phyloP scores from a whole-genome alignment of 1,139 yeast species.

The Scheffersomyces lignicola region DNA sequence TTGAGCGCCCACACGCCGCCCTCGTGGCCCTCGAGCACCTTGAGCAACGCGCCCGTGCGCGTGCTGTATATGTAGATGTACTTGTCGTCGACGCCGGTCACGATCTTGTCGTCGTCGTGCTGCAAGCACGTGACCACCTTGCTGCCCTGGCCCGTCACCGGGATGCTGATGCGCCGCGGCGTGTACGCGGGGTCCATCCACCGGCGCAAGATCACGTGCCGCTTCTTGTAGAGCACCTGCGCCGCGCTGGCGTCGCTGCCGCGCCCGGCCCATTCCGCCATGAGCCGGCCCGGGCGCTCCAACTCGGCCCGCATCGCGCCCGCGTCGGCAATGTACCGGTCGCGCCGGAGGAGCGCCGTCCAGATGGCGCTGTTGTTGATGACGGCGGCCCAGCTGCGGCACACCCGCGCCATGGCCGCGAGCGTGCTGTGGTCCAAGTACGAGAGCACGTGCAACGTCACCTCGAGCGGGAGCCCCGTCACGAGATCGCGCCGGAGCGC shows the following conservation, averaged over 20 bases:
- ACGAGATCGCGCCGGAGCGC: constrained; percentile 75
- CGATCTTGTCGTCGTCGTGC: constrained; percentile 86
- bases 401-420: constrained; percentile 63
- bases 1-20: constrained; percentile 99
- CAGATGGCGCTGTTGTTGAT: constrained; percentile 63
- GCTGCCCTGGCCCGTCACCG: constrained; percentile 63
- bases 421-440: constrained; percentile 67
- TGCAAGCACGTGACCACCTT: constrained; percentile 93
- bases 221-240: constrained; percentile 64
- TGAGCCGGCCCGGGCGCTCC: constrained; percentile 23
- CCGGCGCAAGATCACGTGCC: constrained; percentile 62
- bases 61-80: constrained; percentile 82
- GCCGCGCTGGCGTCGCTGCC: constrained; percentile 27
- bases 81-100: constrained; percentile 91
- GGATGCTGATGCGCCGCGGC: constrained; percentile 62
- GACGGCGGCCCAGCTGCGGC: constrained; percentile 65
- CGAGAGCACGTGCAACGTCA: constrained; percentile 67
- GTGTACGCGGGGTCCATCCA: constrained; percentile 80
- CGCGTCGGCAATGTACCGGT: constrained; percentile 48
- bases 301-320: constrained; percentile 38
- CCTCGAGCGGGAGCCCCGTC: constrained; percentile 70
- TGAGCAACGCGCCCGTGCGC: constrained; percentile 64
- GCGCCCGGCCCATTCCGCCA: constrained; percentile 34
- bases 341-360: constrained; percentile 55
- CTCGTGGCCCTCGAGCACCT: constrained; percentile 81